Evolutionary conservation across 2,329 filamentous ascomycete species (phyloP).

Genomic region (Fusarium chaquense): DNA sequence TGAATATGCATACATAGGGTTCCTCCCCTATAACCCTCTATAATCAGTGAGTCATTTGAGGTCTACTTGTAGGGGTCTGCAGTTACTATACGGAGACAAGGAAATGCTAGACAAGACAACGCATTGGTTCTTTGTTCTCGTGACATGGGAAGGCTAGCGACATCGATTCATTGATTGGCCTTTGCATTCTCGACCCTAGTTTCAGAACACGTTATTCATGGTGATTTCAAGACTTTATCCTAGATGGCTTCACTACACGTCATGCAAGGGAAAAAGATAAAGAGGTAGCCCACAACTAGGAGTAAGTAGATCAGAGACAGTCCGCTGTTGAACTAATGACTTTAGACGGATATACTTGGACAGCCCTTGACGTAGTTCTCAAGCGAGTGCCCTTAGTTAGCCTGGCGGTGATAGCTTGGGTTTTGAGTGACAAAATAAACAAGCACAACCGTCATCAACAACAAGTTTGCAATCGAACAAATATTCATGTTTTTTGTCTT

Average conservation of each 20-base stretch:
- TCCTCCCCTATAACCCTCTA: neutral
- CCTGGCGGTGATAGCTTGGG: neutral
- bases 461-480: neutral
- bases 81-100: neutral
- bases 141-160: neutral
- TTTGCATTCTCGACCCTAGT: neutral
- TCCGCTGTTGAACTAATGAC: neutral
- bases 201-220: neutral
- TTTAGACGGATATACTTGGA: neutral
- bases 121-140: constrained; percentile 15
- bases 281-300: constrained; percentile 31
- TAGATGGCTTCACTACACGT: neutral
- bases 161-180: neutral
- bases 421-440: neutral
- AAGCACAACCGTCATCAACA: neutral
- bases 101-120: neutral
- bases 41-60: constrained; percentile 2
- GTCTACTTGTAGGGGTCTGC: neutral
- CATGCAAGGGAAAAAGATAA: constrained; percentile 1
- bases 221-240: neutral
- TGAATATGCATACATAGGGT: constrained; percentile 17
- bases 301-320: neutral
- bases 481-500: neutral
- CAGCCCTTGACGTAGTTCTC: neutral
- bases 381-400: neutral